Evolutionary conservation across 176 grass and related monocot species (phyloP).

Genomic region (Poa pratensis): DNA sequence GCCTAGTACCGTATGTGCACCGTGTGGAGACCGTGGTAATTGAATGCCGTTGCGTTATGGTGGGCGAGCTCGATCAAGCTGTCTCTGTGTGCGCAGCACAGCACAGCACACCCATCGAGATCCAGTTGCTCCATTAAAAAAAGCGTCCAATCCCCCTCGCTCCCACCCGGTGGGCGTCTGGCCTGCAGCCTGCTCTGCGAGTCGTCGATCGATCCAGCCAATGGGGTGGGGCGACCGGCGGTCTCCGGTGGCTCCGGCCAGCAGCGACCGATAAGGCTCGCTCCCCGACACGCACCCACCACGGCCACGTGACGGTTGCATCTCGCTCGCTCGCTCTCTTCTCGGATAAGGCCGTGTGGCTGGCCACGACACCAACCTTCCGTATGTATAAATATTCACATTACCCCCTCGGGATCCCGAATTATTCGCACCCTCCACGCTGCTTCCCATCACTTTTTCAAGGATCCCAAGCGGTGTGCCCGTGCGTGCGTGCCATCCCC

Average conservation of each 20-base stretch:
- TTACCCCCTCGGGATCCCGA: conserved; percentile 51
- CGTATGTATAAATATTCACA: conserved; percentile 52
- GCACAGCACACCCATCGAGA: not conserved
- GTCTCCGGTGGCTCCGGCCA: not conserved
- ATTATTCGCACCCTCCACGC: conserved; percentile 38
- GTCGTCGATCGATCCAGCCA: conserved; percentile 41
- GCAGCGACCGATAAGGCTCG: conserved; percentile 49
- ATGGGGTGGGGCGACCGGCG: conserved; percentile 41
- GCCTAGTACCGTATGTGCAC: too few species aligned
- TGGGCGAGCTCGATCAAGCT: conserved; percentile 34
- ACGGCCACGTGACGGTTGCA: conserved; percentile 44
- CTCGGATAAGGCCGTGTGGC: conserved; percentile 46
- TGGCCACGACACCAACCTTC: conserved; percentile 44
- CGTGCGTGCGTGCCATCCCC: too few species aligned
- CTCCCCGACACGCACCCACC: conserved; percentile 40
- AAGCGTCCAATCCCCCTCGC: not conserved
- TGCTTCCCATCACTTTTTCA: not conserved
- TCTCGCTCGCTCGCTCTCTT: not conserved
- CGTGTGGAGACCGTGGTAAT: not conserved
- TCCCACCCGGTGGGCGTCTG: not conserved
- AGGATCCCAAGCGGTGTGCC: conserved; percentile 8
- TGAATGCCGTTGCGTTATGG: conserved; percentile 9
- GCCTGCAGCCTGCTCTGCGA: too few species aligned
- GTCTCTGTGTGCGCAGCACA: conserved; percentile 53
- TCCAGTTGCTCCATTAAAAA: conserved; percentile 28